These are phyloP conservation scores for Alternaria sp. DNA, from an alignment of 2,329 filamentous ascomycete genomes.

Conservation along the genomic window DNA sequence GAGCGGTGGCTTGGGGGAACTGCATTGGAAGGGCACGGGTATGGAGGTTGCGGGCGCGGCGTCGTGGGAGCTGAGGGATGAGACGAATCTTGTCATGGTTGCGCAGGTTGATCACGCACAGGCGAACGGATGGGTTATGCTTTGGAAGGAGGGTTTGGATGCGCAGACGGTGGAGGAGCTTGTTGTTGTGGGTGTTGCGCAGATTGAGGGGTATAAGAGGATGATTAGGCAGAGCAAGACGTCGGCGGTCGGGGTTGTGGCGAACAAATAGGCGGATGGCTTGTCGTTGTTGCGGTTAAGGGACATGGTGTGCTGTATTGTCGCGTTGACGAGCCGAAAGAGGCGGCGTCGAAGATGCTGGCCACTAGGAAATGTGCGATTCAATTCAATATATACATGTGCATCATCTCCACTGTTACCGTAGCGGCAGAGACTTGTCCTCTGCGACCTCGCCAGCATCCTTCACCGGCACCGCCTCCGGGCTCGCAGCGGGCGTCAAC, in stretches of 20 bases:
- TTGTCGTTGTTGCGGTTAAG: background rate
- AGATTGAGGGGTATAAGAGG: background rate
- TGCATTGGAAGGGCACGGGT: background rate
- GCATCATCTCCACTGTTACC: background rate
- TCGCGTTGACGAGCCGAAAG: background rate
- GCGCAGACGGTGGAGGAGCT: background rate
- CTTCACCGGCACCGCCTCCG: conserved; percentile 32
- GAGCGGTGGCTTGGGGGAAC: background rate
- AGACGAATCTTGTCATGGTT: background rate
- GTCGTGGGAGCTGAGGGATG: background rate
- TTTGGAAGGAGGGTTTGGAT: background rate
- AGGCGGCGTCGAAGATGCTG: background rate
- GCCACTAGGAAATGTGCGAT: background rate
- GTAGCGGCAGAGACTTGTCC: conserved; percentile 34
- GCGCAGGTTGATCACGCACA: background rate
- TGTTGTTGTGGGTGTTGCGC: background rate
- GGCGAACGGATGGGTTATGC: background rate
- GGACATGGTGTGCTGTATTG: rapidly evolving
- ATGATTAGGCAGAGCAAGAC: background rate
- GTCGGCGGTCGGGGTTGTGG: background rate
- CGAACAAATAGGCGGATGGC: background rate
- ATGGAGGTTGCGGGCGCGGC: background rate
- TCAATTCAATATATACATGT: background rate
- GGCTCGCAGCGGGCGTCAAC: conserved; percentile 49
- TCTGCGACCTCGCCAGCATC: conserved; percentile 22